Conservation (phyloP, 2,329 filamentous ascomycete species). For the Tetracladium maxilliforme region DNA sequence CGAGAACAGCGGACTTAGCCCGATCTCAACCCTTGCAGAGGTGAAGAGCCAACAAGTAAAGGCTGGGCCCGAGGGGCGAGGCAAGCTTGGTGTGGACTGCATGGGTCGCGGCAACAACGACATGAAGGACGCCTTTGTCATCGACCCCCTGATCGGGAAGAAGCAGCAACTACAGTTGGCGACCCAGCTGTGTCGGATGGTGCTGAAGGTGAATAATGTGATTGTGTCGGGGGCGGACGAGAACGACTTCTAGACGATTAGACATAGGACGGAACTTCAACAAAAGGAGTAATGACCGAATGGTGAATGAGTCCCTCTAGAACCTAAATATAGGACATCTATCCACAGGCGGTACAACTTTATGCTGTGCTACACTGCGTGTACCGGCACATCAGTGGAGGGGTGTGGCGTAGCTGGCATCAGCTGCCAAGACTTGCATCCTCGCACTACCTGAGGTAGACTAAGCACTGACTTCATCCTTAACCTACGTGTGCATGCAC, state of each 20-base stretch:
- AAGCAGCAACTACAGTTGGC: constrained; percentile 91
- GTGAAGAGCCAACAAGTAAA: constrained; percentile 96
- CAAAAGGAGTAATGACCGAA: too few relatives aligned
- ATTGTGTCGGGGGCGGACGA: constrained; percentile 82
- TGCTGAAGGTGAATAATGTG: constrained; percentile 93
- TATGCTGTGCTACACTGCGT: too few relatives aligned
- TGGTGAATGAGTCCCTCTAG: too few relatives aligned
- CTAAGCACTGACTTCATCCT: too few relatives aligned
- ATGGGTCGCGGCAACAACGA: constrained; percentile 92
- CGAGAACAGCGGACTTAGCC: constrained; percentile 92
- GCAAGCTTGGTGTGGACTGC: constrained; percentile 84
- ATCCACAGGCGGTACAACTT: too few relatives aligned
- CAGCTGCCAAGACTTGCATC: too few relatives aligned
- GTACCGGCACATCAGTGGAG: too few relatives aligned
- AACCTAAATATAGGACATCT: too few relatives aligned
- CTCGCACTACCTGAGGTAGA: too few relatives aligned
- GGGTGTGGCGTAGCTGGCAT: too few relatives aligned
- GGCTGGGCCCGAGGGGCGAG: constrained; percentile 61
- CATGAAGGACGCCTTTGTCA: constrained; percentile 97
- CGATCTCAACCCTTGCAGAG: constrained; percentile 86
- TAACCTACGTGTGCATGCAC: too few relatives aligned
- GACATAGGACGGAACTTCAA: too few relatives aligned
- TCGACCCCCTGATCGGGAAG: constrained; percentile 96
- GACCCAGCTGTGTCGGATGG: constrained; percentile 96
- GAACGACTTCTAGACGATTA: constrained; percentile 76